Evolutionary conservation across 2,329 filamentous ascomycete species (phyloP), one percentile per base, ranked within the genome.

Genomic region (Colletotrichum filicis): DNA sequence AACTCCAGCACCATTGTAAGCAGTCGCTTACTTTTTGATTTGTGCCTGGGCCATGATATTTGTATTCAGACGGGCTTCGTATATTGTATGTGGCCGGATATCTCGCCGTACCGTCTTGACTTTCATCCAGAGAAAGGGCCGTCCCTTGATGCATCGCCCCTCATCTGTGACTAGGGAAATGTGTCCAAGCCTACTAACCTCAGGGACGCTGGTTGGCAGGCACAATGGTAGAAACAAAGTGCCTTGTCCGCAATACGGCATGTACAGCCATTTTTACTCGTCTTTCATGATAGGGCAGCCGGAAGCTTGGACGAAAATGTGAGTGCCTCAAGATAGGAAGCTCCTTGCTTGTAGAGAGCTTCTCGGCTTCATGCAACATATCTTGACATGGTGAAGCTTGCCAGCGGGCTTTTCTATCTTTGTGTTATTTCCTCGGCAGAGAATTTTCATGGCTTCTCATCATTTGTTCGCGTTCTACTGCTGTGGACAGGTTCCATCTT

Each of bases 341-440:
- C 24, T 57, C 62, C 62, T 65, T 65, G 52, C 28, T 24, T 32
- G 19, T 24, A 22, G 22, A 24, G 19, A 65, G 52, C 4, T 30
- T 57, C 19, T 65, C 24, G 32, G 19, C 62, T 65, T 65, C 62
- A 46, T 65, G 62, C 62, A 26, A 28, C 28, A 26, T 12, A 56
- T 22, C 5, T 56, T 46, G 26, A n/a, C 62, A 65, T 30, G 35
- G 62, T 56, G 52, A n/a, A 57, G 52, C 62, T 57, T 65, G 62
- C 28, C 32, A 16, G 19, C 55, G 46, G 42, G 37, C 24, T n/a
- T 57, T 55, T 30, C 8, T 22, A 30, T 53, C 46, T 53, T 37
- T 37, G 22, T 14, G 14, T 55, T n/a, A 49, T 19, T 64, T 55
- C 46, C 61, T 64, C n/a, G 24, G 37, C 37, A 26, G 30, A 49